Base-by-base conservation (phyloP, 106 monocot species). In the Allium cepa region DNA sequence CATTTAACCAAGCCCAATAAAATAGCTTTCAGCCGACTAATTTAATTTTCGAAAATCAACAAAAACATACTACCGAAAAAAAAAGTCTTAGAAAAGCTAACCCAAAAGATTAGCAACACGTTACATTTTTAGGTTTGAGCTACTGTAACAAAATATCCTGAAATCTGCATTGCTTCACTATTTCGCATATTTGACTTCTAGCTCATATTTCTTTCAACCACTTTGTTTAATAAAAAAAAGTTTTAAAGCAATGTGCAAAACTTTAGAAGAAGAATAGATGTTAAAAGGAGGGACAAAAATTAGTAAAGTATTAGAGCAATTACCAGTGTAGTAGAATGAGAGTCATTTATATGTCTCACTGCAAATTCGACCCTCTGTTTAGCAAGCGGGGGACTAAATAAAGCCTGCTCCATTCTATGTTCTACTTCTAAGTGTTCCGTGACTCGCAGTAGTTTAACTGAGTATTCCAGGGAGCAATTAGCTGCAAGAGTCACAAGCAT, bases 281-380 rank as follows among this genome's bases (percentile, higher is more conserved):
- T 13, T 67, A 36, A 36, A 36, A 36, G 5, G 36, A 36, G 36
- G 1, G 36, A 36, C 3, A 36, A 36, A 36, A 1, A 36, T 36
- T 5, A 22, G 22, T 36, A 36, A 36, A 36, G 36, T 36, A 36
- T 3, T 12, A 15, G 53, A 66, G 49, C 27, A 49, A 1, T 53
- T 87, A 94, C 94, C 79, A 94, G 73, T 58, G 80, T 79, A 50
- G 80, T 66, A 18, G 93, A 92, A 79, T 72, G 64, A 62, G 72
- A 77, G 17, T 77, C 75, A 68, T 93, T 99, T 49, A 99, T 93
- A 50, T 75, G 66, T 48, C 53, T 61, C 56, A 99, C 79, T 26
- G 99, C 92, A 85, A 93, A 99, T 50, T 90, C 87, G 77, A 99
- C 87, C 10, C 99, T 67, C 71, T 99, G 99, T 72, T 93, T 99